Conservation (phyloP, 2,329 filamentous ascomycete species). For the Colletotrichum lindemuthianum region DNA sequence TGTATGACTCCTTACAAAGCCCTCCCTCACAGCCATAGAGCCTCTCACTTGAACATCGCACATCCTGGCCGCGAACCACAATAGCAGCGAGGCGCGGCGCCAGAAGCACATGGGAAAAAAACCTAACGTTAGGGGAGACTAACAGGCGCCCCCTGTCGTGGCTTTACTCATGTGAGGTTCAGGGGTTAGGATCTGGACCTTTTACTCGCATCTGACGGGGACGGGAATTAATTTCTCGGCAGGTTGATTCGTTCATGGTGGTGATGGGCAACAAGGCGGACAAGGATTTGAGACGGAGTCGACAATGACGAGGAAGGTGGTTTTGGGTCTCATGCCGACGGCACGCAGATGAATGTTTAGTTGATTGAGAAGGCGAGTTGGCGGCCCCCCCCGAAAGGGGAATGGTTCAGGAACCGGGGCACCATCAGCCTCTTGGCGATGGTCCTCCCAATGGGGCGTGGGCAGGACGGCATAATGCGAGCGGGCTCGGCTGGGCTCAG, state of each 20-base stretch:
- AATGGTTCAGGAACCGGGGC: constrained; percentile 21
- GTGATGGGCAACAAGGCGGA: too few species aligned
- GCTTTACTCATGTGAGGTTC: background rate
- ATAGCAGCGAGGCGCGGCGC: background rate
- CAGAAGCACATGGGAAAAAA: constrained; percentile 17
- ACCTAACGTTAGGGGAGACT: background rate
- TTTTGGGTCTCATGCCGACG: too few species aligned
- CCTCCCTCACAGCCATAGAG: constrained; percentile 5
- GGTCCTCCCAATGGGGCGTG: constrained; percentile 2
- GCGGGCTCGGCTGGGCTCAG: background rate
- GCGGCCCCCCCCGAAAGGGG: constrained; percentile 3
- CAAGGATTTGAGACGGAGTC: too few species aligned
- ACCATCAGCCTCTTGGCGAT: constrained; percentile 9
- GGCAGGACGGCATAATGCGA: constrained; percentile 6
- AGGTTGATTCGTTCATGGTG: background rate
- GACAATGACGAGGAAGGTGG: too few species aligned
- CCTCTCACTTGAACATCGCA: background rate
- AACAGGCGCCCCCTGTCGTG: background rate
- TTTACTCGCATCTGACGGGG: too few species aligned
- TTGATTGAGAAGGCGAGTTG: too few species aligned
- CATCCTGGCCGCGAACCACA: constrained; percentile 19
- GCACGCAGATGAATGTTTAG: too few species aligned
- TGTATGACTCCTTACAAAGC: constrained; percentile 9
- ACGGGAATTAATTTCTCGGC: too few species aligned
- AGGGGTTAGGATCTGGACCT: background rate